phyloP scores from a whole-genome alignment of 495 filamentous ascomycete species.

The Penicillium argentinense region DNA sequence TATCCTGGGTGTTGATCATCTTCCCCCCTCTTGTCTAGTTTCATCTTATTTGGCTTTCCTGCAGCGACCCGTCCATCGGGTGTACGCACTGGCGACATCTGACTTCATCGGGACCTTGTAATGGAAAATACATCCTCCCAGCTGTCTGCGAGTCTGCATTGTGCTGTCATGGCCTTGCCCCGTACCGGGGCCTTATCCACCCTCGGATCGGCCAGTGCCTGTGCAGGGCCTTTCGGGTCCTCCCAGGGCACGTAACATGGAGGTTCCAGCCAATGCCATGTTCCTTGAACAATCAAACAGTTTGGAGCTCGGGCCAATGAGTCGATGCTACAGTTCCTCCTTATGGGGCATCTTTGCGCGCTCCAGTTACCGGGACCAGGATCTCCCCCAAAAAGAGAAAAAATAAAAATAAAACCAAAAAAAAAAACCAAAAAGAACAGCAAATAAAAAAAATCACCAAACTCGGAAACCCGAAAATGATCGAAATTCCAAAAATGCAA shows the following conservation, averaged over 20 bases:
- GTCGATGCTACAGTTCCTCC: conserved; percentile 29
- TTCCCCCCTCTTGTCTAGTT: conserved; percentile 36
- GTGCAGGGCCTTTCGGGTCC: conserved; percentile 27
- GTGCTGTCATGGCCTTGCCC: conserved; percentile 2
- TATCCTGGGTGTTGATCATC: conserved; percentile 39
- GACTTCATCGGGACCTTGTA: conserved; percentile 33
- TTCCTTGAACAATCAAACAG: conserved; percentile 32
- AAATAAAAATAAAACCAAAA: conserved; percentile 1
- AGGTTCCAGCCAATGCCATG: conserved; percentile 32
- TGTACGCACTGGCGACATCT: conserved; percentile 40
- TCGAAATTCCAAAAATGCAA: not conserved
- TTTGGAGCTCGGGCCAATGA: conserved; percentile 22
- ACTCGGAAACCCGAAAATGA: too few relatives aligned
- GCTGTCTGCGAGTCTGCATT: not conserved
- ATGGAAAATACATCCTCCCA: conserved; percentile 31
- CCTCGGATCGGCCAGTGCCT: conserved; percentile 23
- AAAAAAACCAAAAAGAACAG: conserved; percentile 9
- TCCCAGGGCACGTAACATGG: conserved; percentile 36
- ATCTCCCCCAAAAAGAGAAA: conserved; percentile 12
- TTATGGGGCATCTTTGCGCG: conserved; percentile 13
- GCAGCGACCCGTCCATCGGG: conserved; percentile 41
- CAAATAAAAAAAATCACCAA: conserved; percentile 6
- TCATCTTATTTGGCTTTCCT: conserved; percentile 44
- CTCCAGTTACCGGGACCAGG: conserved; percentile 12
- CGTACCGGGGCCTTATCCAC: conserved; percentile 10